phyloP scores from a whole-genome alignment of 768 basidiomycete genomes.

The Austroboletus eburneus region DNA sequence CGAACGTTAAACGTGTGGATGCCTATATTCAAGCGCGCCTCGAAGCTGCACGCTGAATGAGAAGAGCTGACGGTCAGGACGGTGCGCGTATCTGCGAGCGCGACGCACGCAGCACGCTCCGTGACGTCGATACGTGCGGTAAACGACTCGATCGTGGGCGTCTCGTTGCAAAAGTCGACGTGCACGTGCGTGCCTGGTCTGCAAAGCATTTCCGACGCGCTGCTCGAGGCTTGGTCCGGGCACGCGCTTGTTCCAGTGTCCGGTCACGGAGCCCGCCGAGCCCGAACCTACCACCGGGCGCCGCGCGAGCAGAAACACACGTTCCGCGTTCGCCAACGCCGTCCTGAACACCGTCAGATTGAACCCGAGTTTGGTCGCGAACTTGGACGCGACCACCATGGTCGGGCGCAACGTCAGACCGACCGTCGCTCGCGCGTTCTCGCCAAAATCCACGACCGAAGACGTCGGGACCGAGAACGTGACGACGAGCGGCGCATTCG shows the following conservation, averaged over 20 bases:
- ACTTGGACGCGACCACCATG: neutral
- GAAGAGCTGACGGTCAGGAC: slow-evolving; percentile 7
- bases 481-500: slow-evolving; percentile 16
- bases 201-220: no score
- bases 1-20: slow-evolving; percentile 20
- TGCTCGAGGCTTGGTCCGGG: no score
- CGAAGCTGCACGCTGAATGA: neutral
- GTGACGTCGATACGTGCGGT: slow-evolving; percentile 17
- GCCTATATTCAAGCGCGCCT: slow-evolving; percentile 11
- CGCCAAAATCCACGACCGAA: slow-evolving; percentile 10
- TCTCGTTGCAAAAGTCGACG: slow-evolving; percentile 14
- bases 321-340: slow-evolving; percentile 4
- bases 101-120: slow-evolving; percentile 12
- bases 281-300: slow-evolving; percentile 16
- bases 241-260: neutral
- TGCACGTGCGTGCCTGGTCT: neutral
- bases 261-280: neutral
- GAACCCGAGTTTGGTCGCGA: slow-evolving; percentile 10
- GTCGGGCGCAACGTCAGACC: slow-evolving; percentile 16
- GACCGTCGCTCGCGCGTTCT: slow-evolving; percentile 8
- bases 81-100: slow-evolving; percentile 6
- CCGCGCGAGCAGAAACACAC: slow-evolving; percentile 18
- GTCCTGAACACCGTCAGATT: slow-evolving; percentile 18
- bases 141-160: slow-evolving; percentile 7
- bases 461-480: slow-evolving; percentile 15